phyloP scores from a whole-genome alignment of 2,329 filamentous ascomycete genomes.

The Trichophaea hybrida region DNA sequence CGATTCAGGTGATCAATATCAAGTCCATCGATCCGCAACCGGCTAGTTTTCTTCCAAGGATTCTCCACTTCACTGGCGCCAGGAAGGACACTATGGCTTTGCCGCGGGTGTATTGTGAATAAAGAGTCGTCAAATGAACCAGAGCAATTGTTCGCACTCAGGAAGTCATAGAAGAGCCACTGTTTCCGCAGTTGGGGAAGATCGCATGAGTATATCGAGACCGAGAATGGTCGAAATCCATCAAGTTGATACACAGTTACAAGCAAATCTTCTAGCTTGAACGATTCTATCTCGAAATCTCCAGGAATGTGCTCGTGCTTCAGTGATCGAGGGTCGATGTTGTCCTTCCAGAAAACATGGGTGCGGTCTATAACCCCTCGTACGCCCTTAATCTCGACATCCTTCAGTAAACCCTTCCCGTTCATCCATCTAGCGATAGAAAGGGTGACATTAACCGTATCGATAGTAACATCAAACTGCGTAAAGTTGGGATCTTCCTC shows the following conservation, averaged over 20 bases:
- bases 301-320: constrained; percentile 76
- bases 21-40: constrained; percentile 79
- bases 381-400: constrained; percentile 89
- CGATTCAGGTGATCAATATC: constrained; percentile 94
- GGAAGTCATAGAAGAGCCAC: constrained; percentile 94
- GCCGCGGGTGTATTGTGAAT: constrained; percentile 90
- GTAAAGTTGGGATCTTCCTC: constrained; percentile 93
- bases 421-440: constrained; percentile 99
- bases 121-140: constrained; percentile 90
- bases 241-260: constrained; percentile 83
- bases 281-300: constrained; percentile 93
- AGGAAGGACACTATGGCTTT: constrained; percentile 69
- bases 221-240: constrained; percentile 82
- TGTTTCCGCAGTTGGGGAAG: constrained; percentile 84
- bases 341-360: constrained; percentile 56
- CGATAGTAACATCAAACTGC: constrained; percentile 89
- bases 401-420: constrained; percentile 75
- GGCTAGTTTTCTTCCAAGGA: constrained; percentile 90
- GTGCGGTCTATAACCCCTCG: constrained; percentile 85
- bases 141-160: constrained; percentile 90
- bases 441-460: constrained; percentile 87
- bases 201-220: constrained; percentile 93
- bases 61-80: constrained; percentile 42
- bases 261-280: constrained; percentile 87
- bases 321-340: constrained; percentile 71